Evolutionary conservation across 2,329 filamentous ascomycete genomes (phyloP), one percentile per base, ranked within the genome.

Genomic region (Beauveria sp.): DNA sequence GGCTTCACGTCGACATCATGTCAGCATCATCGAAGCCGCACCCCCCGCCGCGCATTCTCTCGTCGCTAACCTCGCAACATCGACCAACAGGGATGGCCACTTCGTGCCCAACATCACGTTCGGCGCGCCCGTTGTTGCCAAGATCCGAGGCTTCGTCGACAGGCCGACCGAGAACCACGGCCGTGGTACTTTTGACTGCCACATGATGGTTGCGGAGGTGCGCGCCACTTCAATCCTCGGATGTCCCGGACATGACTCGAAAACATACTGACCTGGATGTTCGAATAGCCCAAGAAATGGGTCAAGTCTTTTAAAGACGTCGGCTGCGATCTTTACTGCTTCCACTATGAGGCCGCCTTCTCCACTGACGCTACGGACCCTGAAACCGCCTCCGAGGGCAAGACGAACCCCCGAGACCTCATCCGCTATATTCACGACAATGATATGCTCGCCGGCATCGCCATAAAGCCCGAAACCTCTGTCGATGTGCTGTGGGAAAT

Each of bases 151-250:
- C 51, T 90, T 96, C 70, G 93, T 99, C 69, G 87, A 91, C 62
- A 82, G 83, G 67, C 93, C 92, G 3, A 80, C 81, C 46, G 79
- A 82, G 57, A 82, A 82, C 40, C 80, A 88, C 67, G 92, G 90
- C 58, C 89, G 87, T 68, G 95, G 95, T 64, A 98, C 93, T 16
- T 99, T 99, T 74, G 95, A 99, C 77, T 99, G 95, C 82, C 95
- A 99, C 78, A 98, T 99, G 95, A 99, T 99, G 95, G 96, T 99
- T 72, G 87, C 91, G 70, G 93, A 99, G 88, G 91, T 93, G 81
- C 68, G 77, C 52, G 47, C 59, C 26, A 5, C 47, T 45, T 22
- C 54, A 3, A 16, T 12, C 18, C 6, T n/a, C 50, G 26, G 50
- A 30, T 43, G 10, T 3, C n/a, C 20, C 58, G 22, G 43, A 54